Evolutionary conservation across 768 basidiomycete species (phyloP).

Genomic region (Filobasidium floriforme): DNA sequence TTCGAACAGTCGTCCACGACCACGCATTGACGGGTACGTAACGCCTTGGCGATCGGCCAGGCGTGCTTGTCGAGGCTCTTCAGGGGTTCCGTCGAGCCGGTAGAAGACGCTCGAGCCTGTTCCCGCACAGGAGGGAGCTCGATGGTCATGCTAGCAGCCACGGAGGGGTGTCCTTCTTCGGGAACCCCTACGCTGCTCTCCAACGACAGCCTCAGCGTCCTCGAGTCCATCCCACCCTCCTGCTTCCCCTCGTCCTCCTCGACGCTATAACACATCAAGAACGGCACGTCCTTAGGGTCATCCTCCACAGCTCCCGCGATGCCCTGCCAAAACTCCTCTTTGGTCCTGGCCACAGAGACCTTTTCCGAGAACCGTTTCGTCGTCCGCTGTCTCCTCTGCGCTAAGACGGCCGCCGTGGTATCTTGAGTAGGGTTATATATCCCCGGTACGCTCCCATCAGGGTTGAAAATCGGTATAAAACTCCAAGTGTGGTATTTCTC

Average conservation of each 20-base stretch:
- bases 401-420: constrained; percentile 29
- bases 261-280: constrained; percentile 32
- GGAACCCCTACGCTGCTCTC: no score
- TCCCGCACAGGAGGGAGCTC: no score
- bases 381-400: constrained; percentile 27
- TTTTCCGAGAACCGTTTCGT: constrained; percentile 32
- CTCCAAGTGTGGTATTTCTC: constrained; percentile 36
- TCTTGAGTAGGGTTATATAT: constrained; percentile 34
- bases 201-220: no score
- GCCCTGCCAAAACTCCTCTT: constrained; percentile 29
- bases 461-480: constrained; percentile 30
- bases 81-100: constrained; percentile 33
- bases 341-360: constrained; percentile 25
- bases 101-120: constrained; percentile 2
- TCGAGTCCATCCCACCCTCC: no score
- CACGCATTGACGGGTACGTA: constrained; percentile 33
- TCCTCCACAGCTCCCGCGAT: constrained; percentile 28
- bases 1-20: constrained; percentile 34
- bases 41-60: constrained; percentile 40
- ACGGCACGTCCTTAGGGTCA: constrained; percentile 34
- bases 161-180: no score
- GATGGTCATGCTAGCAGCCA: no score
- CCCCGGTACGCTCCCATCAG: constrained; percentile 27
- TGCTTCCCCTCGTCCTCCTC: no score
- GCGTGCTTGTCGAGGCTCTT: constrained; percentile 35